Evolutionary conservation across 2,329 filamentous ascomycete species (phyloP).

Genomic region (Fusarium sp.): DNA sequence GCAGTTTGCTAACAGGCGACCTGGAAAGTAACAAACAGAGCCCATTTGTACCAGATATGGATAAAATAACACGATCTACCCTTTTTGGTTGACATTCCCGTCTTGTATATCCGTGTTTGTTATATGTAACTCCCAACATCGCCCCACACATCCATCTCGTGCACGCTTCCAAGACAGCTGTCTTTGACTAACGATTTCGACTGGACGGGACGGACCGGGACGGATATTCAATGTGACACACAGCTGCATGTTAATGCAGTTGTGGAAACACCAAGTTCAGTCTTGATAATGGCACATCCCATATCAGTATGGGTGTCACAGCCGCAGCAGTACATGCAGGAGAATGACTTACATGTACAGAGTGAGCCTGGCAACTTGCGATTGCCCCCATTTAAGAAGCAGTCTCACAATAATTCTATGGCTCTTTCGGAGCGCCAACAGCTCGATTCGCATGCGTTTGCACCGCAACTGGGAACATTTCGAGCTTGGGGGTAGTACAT

Average conservation of each 20-base stretch:
- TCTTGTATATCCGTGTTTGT: too few relatives aligned
- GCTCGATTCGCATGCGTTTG: not conserved
- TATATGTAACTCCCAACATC: not conserved
- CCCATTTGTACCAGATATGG: too few relatives aligned
- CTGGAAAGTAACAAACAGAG: not conserved
- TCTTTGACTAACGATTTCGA: not conserved
- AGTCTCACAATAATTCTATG: not conserved
- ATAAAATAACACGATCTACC: not conserved
- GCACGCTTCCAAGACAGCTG: not conserved
- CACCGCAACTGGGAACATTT: not conserved
- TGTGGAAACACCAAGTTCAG: not conserved
- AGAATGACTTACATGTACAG: not conserved
- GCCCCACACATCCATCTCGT: not conserved
- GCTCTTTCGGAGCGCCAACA: not conserved
- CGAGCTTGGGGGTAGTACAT: not conserved
- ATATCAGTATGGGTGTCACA: not conserved
- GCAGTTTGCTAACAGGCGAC: not conserved
- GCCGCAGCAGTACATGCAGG: not conserved
- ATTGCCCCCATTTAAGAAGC: too few relatives aligned
- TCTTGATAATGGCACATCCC: not conserved
- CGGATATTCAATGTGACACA: not conserved
- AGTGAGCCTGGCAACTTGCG: not conserved
- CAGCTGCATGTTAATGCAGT: not conserved
- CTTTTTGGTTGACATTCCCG: not conserved
- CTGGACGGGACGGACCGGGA: not conserved